A percentile compares a stretch with the other conserved stretches of the same genome.
These are phyloP conservation scores for Mycena rosella DNA, from an alignment of 768 basidiomycete species.

Conservation along the genomic window DNA sequence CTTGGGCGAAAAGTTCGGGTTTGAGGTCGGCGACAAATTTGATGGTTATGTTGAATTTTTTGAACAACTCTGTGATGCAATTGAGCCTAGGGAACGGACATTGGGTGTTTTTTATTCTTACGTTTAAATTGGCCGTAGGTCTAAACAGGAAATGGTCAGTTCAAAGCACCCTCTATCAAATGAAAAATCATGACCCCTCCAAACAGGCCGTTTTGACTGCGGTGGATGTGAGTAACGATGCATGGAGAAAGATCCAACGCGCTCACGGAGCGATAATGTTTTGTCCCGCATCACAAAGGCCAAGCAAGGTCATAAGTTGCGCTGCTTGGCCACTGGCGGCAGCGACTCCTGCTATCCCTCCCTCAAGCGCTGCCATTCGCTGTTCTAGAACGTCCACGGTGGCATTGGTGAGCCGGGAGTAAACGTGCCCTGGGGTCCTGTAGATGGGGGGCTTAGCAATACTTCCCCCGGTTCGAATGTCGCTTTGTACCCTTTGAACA, in stretches of 20 bases:
- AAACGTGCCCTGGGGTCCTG: slow-evolving; percentile 21
- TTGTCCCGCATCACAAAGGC: slow-evolving; percentile 22
- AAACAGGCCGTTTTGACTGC: slow-evolving; percentile 29
- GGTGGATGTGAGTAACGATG: background rate
- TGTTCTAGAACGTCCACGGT: slow-evolving; percentile 29
- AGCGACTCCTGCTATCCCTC: slow-evolving; percentile 23
- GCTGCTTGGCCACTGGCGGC: slow-evolving; percentile 29
- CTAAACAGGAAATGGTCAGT: background rate
- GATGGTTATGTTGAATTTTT: slow-evolving; percentile 29
- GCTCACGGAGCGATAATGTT: slow-evolving; percentile 28
- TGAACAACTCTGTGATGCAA: slow-evolving; percentile 13
- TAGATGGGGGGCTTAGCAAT: background rate
- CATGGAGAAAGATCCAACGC: background rate
- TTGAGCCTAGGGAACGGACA: background rate
- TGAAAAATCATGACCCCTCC: slow-evolving; percentile 15
- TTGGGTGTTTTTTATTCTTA: background rate
- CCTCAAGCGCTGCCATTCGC: slow-evolving; percentile 30
- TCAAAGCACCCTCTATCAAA: background rate
- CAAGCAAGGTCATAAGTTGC: slow-evolving; percentile 20
- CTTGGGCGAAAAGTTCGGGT: slow-evolving; percentile 23
- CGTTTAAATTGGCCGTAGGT: slow-evolving; percentile 28
- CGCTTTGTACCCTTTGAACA: slow-evolving; percentile 17
- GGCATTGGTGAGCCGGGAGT: slow-evolving; percentile 25
- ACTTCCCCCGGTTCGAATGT: background rate
- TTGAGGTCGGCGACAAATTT: slow-evolving; percentile 29